Evolutionary conservation across 331 rosid genomes (phyloP).

Genomic region (Prunus yedoensis): DNA sequence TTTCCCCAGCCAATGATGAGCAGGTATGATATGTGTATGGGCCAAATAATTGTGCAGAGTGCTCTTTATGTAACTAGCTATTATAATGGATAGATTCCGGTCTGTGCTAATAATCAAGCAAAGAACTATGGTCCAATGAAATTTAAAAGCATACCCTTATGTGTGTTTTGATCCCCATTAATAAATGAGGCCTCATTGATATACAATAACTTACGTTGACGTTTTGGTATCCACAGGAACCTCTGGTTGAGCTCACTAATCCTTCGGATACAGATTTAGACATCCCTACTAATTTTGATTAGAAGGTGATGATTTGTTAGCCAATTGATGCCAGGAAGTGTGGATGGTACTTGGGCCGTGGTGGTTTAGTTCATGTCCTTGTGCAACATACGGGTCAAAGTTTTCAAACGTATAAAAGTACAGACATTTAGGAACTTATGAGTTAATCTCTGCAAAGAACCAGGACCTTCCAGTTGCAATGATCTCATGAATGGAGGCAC

Average conservation of each 20-base stretch:
- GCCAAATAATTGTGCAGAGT: background rate
- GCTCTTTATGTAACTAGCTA: background rate
- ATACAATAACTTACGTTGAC: constrained; percentile 10
- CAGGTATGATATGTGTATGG: constrained; percentile 53
- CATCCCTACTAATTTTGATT: constrained; percentile 74
- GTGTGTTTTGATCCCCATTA: background rate
- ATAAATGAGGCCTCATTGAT: background rate
- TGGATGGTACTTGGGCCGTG: constrained; percentile 3
- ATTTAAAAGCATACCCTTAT: background rate
- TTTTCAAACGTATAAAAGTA: background rate
- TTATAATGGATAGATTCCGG: background rate
- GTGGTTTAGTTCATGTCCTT: background rate
- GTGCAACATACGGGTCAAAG: constrained; percentile 15
- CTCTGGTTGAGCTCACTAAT: constrained; percentile 77
- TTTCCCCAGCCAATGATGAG: constrained; percentile 60
- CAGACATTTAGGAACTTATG: background rate
- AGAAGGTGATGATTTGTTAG: constrained; percentile 52
- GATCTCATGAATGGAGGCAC: constrained; percentile 15
- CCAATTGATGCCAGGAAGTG: constrained; percentile 12
- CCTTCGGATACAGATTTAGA: constrained; percentile 78
- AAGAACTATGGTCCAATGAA: no score
- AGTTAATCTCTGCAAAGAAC: background rate
- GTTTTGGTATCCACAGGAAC: constrained; percentile 60
- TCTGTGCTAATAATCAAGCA: background rate
- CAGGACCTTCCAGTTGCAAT: constrained; percentile 21